Evolutionary conservation across 257 asterid genomes (phyloP), one percentile per base, ranked within the genome.

Genomic region (Solanum lignicaule): DNA sequence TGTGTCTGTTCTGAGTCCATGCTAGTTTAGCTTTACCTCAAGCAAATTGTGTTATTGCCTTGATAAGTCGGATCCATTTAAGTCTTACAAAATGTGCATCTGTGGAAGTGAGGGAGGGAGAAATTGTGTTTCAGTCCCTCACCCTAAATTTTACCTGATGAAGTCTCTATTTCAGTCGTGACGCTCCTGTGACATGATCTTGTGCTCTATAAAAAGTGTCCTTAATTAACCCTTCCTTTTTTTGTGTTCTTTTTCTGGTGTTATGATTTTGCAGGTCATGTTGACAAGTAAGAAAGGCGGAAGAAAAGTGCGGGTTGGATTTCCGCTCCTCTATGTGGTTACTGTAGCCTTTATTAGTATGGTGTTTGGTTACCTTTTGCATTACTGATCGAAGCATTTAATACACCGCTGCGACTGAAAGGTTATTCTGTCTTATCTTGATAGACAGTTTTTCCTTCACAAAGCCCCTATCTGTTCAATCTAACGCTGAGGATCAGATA

Each of bases 301-400:
- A 48, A 92, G 91, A 89, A 92, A 75, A 86, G 91, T 92, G 36
- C 92, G 83, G 88, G 94, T 89, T 81, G 98, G 98, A 68, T 94
- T 94, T 41, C 97, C 98, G 5, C 92, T 94, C 58, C 91, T 94
- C 38, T 94, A 87, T 35, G 98, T 95, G 52, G 94, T 94, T 93
- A 92, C 92, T 94, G 93, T 95, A 6, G 97, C 96, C 14, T 90
- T 94, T 32, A 87, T 95, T 60, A 90, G 98, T 91, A 85, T 91
- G 90, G 52, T 91, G 84, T 87, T 94, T 1, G 98, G 98, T 78
- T 72, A 86, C 82, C 83, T 86, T 74, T 84, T 90, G 69, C 93
- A 90, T 66, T 75, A 86, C 43, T 86, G 83, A 87, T 79, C 15
- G 32, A 69, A 41, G 48, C 32, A 85, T 11, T 27, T 85, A 18